Evolutionary conservation across 108 stramenopile genomes (phyloP).

Genomic region (Seminavis robusta): DNA sequence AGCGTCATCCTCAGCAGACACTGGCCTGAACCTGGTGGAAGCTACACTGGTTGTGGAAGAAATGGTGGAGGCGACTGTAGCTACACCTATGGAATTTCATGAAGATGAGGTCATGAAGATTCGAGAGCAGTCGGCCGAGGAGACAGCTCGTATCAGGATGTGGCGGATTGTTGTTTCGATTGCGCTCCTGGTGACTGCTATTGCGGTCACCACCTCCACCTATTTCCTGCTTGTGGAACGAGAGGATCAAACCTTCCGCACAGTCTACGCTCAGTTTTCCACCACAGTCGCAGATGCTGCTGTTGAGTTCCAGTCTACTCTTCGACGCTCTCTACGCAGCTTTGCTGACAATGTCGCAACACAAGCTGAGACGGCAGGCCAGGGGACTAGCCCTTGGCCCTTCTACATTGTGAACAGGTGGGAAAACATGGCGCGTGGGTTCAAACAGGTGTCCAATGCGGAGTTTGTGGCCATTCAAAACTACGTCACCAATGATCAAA

Average conservation of each 20-base stretch:
- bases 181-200: not conserved
- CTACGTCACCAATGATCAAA: not conserved
- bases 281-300: not conserved
- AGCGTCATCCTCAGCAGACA: too few species aligned
- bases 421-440: not conserved
- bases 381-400: slow-evolving; percentile 8
- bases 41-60: too few species aligned
- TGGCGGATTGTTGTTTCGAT: slow-evolving; percentile 6
- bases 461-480: not conserved
- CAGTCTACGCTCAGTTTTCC: not conserved
- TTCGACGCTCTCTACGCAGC: not conserved
- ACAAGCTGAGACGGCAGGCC: not conserved
- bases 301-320: not conserved
- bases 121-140: too few species aligned
- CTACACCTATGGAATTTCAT: too few species aligned
- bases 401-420: slow-evolving; percentile 10
- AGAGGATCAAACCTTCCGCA: not conserved
- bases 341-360: not conserved
- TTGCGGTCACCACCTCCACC: slow-evolving; percentile 1
- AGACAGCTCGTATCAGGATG: not conserved
- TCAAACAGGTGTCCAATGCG: not conserved
- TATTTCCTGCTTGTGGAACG: not conserved
- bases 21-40: too few species aligned
- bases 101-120: too few species aligned
- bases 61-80: too few species aligned